Evolutionary conservation across 768 basidiomycete genomes (phyloP).

Genomic region (Astraeus odoratus): DNA sequence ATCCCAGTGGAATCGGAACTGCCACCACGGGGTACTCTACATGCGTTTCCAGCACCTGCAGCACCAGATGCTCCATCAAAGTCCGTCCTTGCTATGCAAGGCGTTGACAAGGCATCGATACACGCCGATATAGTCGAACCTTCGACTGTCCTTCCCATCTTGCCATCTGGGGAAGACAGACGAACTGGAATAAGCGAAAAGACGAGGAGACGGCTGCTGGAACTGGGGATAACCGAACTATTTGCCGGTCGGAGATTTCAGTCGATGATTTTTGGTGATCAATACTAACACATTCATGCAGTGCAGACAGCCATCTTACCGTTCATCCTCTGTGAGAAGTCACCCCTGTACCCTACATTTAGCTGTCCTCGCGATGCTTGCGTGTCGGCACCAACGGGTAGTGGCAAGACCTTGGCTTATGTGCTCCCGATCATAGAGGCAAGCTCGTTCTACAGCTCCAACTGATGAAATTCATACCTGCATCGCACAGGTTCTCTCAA

Average conservation of each 20-base stretch:
- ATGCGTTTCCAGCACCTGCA: constrained; percentile 62
- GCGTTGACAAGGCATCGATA: constrained; percentile 66
- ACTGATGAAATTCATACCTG: background rate
- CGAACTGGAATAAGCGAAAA: constrained; percentile 48
- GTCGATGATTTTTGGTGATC: background rate
- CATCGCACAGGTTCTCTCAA: constrained; percentile 52
- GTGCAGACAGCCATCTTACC: constrained; percentile 90
- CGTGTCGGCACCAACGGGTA: constrained; percentile 95
- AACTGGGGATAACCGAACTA: constrained; percentile 77
- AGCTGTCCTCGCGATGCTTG: constrained; percentile 73
- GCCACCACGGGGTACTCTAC: constrained; percentile 32
- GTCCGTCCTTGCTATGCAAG: constrained; percentile 65
- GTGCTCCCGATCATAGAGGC: constrained; percentile 90
- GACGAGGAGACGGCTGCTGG: constrained; percentile 55
- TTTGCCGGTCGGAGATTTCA: constrained; percentile 68
- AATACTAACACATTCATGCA: constrained; percentile 27
- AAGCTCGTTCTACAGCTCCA: constrained; percentile 2
- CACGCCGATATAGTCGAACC: constrained; percentile 67
- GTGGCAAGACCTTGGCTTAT: constrained; percentile 97
- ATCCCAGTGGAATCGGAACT: constrained; percentile 1
- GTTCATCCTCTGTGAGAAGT: constrained; percentile 53
- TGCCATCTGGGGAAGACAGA: constrained; percentile 29
- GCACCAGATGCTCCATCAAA: constrained; percentile 66
- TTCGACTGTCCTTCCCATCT: constrained; percentile 37
- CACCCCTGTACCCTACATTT: constrained; percentile 58